Percentiles rank a stretch among this genome's conserved stretches.
These are phyloP conservation scores for Erodium maritimum DNA, from an alignment of 345 rosid species.

Conservation along the genomic window DNA sequence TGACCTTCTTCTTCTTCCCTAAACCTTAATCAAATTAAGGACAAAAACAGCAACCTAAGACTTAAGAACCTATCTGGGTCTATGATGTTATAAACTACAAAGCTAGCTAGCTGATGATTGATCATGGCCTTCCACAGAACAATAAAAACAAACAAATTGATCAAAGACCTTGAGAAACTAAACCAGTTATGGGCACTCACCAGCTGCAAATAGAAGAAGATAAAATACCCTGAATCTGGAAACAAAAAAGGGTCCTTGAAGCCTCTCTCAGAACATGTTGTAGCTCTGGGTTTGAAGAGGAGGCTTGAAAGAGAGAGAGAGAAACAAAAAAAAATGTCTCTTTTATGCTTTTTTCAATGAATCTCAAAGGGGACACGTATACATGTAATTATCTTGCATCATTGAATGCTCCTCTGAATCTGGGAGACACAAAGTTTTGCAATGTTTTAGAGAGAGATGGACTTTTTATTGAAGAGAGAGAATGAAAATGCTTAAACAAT, in stretches of 20 bases:
- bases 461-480: not conserved
- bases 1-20: conserved; percentile 5
- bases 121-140: not conserved
- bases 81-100: too few relatives aligned
- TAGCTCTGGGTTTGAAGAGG: conserved; percentile 1
- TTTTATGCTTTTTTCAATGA: conserved; percentile 9
- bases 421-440: not conserved
- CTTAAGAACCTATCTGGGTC: not conserved
- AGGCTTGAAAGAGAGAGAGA: conserved; percentile 8
- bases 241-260: conserved; percentile 3
- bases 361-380: conserved; percentile 32
- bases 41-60: not conserved
- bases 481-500: not conserved
- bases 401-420: conserved; percentile 15
- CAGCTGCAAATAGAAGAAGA: conserved; percentile 17
- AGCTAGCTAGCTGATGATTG: too few relatives aligned
- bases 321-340: not conserved
- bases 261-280: conserved; percentile 5
- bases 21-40: conserved; percentile 4
- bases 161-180: not conserved
- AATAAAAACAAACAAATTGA: not conserved
- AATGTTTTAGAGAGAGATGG: conserved; percentile 1
- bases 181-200: conserved; percentile 10
- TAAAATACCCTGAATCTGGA: conserved; percentile 12
- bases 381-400: conserved; percentile 24